Evolutionary conservation across 768 basidiomycete genomes (phyloP).

Genomic region (Tricholoma sp.): DNA sequence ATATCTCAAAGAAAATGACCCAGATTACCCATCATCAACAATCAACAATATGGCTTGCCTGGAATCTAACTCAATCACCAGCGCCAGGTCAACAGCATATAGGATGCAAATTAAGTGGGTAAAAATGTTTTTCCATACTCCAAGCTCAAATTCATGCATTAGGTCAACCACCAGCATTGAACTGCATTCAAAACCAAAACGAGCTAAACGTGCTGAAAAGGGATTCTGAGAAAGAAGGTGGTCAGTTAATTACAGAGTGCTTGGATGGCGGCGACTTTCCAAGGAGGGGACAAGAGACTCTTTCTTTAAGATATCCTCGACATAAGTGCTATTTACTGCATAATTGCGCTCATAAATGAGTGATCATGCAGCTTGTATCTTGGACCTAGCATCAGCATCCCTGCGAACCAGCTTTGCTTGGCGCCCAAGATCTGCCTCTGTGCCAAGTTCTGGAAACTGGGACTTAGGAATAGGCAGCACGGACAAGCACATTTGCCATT

Average conservation of each 20-base stretch:
- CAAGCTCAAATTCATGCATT: conserved; percentile 23
- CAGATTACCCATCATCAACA: background rate
- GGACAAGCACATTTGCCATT: conserved; percentile 20
- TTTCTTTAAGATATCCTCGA: conserved; percentile 6
- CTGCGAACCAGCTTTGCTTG: background rate
- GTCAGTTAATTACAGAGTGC: background rate
- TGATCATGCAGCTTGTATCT: background rate
- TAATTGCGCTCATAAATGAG: conserved; percentile 3
- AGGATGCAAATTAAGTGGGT: conserved; percentile 20
- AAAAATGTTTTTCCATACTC: conserved; percentile 20
- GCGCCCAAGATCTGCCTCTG: conserved; percentile 5
- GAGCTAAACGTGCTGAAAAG: conserved; percentile 2
- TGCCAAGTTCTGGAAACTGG: conserved; percentile 21
- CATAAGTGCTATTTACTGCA: conserved; percentile 1
- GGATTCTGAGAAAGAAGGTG: conserved; percentile 6
- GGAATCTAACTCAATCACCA: background rate
- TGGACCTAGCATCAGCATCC: background rate
- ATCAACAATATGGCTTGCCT: background rate
- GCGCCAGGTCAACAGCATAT: background rate
- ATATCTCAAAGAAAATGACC: background rate
- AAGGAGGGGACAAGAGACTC: conserved; percentile 11
- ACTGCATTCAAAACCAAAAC: conserved; percentile 16
- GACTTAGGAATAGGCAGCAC: conserved; percentile 17
- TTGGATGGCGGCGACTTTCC: conserved; percentile 5
- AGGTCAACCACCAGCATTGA: conserved; percentile 16